Base-by-base conservation (phyloP, 257 asterid species). In the Solanum ahanhuiri region DNA sequence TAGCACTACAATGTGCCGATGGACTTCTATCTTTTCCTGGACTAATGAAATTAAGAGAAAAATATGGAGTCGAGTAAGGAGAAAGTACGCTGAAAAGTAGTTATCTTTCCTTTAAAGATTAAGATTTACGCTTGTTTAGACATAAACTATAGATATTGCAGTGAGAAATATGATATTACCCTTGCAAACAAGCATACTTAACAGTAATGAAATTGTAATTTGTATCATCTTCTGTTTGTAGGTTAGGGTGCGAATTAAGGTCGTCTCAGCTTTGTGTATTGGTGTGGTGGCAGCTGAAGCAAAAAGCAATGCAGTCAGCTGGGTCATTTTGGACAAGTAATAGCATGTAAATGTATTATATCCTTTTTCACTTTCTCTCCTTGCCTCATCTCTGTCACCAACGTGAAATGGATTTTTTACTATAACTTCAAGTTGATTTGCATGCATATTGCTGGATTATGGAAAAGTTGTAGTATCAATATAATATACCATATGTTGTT, bases 241-340 rank as follows among this genome's bases (percentile, higher is more conserved):
- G 99, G 97, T 93, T 54, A 93, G 88, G 79, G 98, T 96, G 91
- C 95, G 87, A 88, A 93, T 96, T 88, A 96, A 93, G 92, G 96
- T 95, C 37, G 91, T 96, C 58, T 91, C 97, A 66, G 92, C 93
- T 75, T 83, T 83, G 22, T 91, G 93, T 89, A 85, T 90, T 69
- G 99, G 98, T 67, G 90, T 90, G 8, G 98, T 96, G 83, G 94
- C 98, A 54, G 92, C 95, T 84, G 98, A 94, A 93, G 98, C 98
- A 31, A 92, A 91, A 90, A 90, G 88, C 86, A 90, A 81, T 86
- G 90, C 88, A 20, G 95, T 95, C 67, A 92, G 91, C 75, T 96
- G 99, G 99, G 97, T 96, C 88, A 83, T 96, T 85, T 91, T 96
- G 94, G 99, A 96, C 95, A 96, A 91, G 99, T 95, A 95, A 93